Evolutionary conservation across 2,329 filamentous ascomycete genomes (phyloP), one percentile per base, ranked within the genome.

Genomic region (Tricladium varicosporioides): DNA sequence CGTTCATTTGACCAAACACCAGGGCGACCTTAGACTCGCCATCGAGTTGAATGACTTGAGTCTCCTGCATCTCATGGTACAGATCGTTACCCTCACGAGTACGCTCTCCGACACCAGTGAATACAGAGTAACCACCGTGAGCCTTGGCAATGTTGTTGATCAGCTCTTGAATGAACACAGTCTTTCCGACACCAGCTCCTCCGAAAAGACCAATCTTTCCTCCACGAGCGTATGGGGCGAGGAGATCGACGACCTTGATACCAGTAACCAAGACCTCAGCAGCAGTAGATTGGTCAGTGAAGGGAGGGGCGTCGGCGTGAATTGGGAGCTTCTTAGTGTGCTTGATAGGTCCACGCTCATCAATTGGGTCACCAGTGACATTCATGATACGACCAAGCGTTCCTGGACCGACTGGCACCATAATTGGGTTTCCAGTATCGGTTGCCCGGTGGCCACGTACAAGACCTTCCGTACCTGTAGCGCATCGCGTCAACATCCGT

Each of bases 131-230:
- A 96, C 94, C 94, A 96, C 94, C 94, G 84, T 99, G 94, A 71
- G 94, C 94, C 87, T 97, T 97, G 81, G 94, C 94, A 76, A 99
- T 97, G 89, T 99, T 99, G 92, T 99, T 99, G 84, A 99, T 99
- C 76, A 99, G 83, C 83, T 99, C 94, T 86, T 99, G 94, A 79
- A 99, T 99, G 85, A 97, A 99, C 77, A 99, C 94, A 77, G 94
- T 99, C 89, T 99, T 99, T 80, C 94, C 94, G 85, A 99, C 94
- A 95, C 94, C 94, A 73, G 94, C 94, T 93, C 94, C 94, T 82
- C 94, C 94, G 83, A 99, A 99, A 71, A 99, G 92, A 91, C 94
- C 94, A 86, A 99, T 99, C 89, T 99, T 99, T 87, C 94, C 94
- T 91, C 94, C 94, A 95, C 94, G 94, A 77, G 94, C 94, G 80